Base-by-base conservation (phyloP, 2,329 filamentous ascomycete species). In the Calonectria pseudoturangicola region DNA sequence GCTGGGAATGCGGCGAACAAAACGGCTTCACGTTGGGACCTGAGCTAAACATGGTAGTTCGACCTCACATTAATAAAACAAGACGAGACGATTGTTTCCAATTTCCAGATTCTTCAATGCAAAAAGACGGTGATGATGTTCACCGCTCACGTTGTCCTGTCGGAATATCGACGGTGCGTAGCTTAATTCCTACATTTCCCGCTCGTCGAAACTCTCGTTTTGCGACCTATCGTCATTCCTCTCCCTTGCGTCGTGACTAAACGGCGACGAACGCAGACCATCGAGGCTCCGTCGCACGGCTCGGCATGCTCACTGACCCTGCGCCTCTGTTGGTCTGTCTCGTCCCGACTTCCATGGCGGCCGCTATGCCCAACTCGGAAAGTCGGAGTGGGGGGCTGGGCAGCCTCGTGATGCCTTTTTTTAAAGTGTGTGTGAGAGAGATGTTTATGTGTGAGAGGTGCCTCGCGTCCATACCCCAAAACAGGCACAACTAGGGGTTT, bases 381-480 rank as follows among this genome's bases (percentile, higher is more conserved):
- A 51, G 33, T 15, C 33, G 18, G 48, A 28, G 65, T 67, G 65
- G 65, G 39, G 58, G 16, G 36, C 5, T 8, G 30, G 25, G 27
- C 51, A 58, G 51, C 65, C 65, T 67, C 65, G 65, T 67, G 65
- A 67, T 67, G 64, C 36, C 64, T 51, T 56, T 43, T 58, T 43
- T 30, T 36, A 28, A 43, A 33, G 60, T 51, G 62, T 50, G 62
- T 64, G 28, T 65, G 62, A n/a, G 45, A 48, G 27, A 12, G 51
- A 36, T 41, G 33, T 28, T 16, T 54, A 7, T 33, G n/a, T 63
- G 39, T 43, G 58, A 30, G 58, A 45, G 60, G 9, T 64, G 60
- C 60, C 43, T 64, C 48, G 41, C 51, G n/a, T 54, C 18, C 50
- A 51, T 48, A 13, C 25, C 25, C 47, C n/a, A 54, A 66, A 66